Conservation (phyloP, 805 yeast species). For the Cyberlindnera subsufficiens region DNA sequence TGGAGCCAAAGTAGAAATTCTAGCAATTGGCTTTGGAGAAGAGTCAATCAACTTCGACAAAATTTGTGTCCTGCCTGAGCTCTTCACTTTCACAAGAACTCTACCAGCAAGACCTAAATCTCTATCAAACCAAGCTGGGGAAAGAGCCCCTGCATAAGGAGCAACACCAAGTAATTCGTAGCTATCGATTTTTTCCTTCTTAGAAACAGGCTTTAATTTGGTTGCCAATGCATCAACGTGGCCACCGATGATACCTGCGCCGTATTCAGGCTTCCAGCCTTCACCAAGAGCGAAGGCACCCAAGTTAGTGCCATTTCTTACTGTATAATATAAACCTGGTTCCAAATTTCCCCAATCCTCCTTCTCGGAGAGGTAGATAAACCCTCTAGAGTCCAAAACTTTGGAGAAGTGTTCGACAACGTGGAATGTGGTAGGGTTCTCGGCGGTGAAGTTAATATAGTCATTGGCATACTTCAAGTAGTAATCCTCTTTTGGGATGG, state of each 20-base stretch:
- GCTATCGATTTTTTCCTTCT: constrained; percentile 58
- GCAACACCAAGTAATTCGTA: constrained; percentile 78
- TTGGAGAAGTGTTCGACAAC: constrained; percentile 49
- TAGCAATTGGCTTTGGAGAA: constrained; percentile 66
- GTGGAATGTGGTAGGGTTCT: constrained; percentile 72
- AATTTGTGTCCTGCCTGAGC: constrained; percentile 28
- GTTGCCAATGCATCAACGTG: constrained; percentile 72
- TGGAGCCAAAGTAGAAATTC: constrained; percentile 80
- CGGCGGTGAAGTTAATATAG: constrained; percentile 66
- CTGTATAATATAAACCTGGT: constrained; percentile 58
- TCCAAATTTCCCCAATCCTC: constrained; percentile 28
- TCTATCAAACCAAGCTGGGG: constrained; percentile 72
- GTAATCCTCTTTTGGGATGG: constrained; percentile 17
- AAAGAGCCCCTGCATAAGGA: constrained; percentile 71
- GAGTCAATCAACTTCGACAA: constrained; percentile 45
- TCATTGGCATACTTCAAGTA: constrained; percentile 32
- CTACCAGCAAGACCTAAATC: constrained; percentile 84
- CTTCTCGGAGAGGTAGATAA: constrained; percentile 59
- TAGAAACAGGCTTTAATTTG: constrained; percentile 66
- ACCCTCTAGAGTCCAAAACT: constrained; percentile 53
- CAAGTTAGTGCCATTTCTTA: constrained; percentile 61
- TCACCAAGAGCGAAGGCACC: constrained; percentile 67
- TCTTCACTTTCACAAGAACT: constrained; percentile 44
- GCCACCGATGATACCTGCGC: constrained; percentile 67
- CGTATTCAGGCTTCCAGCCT: constrained; percentile 57